A percentile compares a stretch with the other conserved stretches of the same genome.
phyloP scores from a whole-genome alignment of 2,329 filamentous ascomycete genomes.

The Cladorrhinum sp. region DNA sequence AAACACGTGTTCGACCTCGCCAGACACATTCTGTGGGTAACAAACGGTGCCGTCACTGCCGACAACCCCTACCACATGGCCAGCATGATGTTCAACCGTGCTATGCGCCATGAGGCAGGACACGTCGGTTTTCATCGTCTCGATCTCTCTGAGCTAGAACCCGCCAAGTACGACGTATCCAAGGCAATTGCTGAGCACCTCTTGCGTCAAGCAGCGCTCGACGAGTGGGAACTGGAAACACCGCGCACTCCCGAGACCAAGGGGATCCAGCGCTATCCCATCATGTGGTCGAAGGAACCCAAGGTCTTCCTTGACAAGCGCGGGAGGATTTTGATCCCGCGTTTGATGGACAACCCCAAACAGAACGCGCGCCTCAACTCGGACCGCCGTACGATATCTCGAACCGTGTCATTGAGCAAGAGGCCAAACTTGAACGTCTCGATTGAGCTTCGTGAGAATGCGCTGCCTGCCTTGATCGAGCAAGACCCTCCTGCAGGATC shows the following conservation, averaged over 20 bases:
- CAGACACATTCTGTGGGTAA: constrained; percentile 2
- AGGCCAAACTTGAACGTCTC: background rate
- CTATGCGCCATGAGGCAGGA: background rate
- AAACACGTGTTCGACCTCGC: background rate
- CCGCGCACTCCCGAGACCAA: background rate
- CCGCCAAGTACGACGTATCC: background rate
- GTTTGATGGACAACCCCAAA: background rate
- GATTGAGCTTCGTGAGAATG: background rate
- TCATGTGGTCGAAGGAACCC: constrained; percentile 4
- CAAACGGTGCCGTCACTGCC: background rate
- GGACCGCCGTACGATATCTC: background rate
- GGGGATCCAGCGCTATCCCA: background rate
- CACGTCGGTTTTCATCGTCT: background rate
- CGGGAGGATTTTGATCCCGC: background rate
- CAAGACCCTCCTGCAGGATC: background rate
- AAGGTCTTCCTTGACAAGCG: background rate
- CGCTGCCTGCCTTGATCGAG: background rate
- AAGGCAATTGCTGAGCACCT: constrained; percentile 1
- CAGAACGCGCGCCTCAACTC: constrained; percentile 2
- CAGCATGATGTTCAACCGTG: background rate
- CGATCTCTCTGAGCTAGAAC: background rate
- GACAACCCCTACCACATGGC: constrained; percentile 2
- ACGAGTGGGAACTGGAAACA: background rate
- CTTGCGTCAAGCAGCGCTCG: background rate
- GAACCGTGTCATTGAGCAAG: background rate